Base-by-base conservation (phyloP, 208 protist genomes). In the Novymonas esmeraldas region DNA sequence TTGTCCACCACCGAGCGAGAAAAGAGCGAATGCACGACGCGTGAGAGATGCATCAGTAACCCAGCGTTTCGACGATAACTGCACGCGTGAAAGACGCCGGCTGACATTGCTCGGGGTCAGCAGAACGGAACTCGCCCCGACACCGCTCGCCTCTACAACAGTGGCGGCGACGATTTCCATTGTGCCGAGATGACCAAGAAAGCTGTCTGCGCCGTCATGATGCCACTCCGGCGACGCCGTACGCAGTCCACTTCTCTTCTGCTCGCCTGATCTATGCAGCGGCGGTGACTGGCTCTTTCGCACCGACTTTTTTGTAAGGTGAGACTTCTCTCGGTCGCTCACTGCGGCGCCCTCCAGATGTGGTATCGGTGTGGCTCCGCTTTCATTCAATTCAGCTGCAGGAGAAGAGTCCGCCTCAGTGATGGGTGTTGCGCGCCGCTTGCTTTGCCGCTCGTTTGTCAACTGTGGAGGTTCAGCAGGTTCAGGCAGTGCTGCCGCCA, bases 21-120 rank as follows among this genome's bases (percentile, higher is more conserved):
- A 50, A 63, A 74, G 6, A 3, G 45, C 60, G n/a, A 0, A 42
- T 20, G 69, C 69, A 18, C 24, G 26, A 2, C 6, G 26, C 16
- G 69, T 16, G 3, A 68, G 28, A 33, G 45, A 18, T 6, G 46
- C 57, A 13, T 50, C 63, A 7, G 69, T 74, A 5, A 68, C 52
- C 69, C 69, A 74, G 45, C 69, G 57, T 18, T 74, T 74, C 1
- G 69, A 68, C 6, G 69, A 31, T n/a, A 67, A 26, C 26, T 49
- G 52, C n/a, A 11, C 52, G 24, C 44, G 49, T 9, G 57, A 54
- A 3, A 74, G n/a, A 6, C 44, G 31, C 20, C 20, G 63, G 6
- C 33, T 18, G 0, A 57, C 52, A 33, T 50, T 68, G 45, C 28
- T 39, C 7, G 58, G 60, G 1, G 69, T 67, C 18, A 68, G 16